Evolutionary conservation across 2,329 filamentous ascomycete species (phyloP).

Genomic region (Ramularia endophylla): DNA sequence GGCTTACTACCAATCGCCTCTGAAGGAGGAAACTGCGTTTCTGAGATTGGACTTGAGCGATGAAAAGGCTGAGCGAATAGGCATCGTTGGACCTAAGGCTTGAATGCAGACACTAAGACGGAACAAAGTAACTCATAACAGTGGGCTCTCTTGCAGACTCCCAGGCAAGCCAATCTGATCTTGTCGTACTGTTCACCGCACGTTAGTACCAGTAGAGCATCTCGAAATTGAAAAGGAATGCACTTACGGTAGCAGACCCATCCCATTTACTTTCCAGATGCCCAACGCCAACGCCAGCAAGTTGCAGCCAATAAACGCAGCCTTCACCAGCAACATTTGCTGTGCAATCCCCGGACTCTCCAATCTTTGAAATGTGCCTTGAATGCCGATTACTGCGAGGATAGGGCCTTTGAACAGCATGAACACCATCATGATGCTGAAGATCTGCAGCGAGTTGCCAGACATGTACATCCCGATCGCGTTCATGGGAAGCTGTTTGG

Average conservation of each 20-base stretch:
- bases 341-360: slow-evolving; percentile 72
- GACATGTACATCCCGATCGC: slow-evolving; percentile 99
- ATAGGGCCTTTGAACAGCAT: slow-evolving; percentile 98
- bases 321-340: slow-evolving; percentile 75
- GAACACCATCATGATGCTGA: slow-evolving; percentile 99
- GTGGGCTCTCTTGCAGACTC: slow-evolving; percentile 66
- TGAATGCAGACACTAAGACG: slow-evolving; percentile 16
- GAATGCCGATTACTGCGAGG: slow-evolving; percentile 73
- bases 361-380: slow-evolving; percentile 84
- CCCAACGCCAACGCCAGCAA: slow-evolving; percentile 75
- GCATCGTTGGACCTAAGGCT: slow-evolving; percentile 4
- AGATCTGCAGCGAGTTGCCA: slow-evolving; percentile 95
- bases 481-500: slow-evolving; percentile 96
- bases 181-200: slow-evolving; percentile 62
- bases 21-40: slow-evolving; percentile 47
- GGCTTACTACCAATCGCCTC: slow-evolving; percentile 52
- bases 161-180: slow-evolving; percentile 97
- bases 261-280: slow-evolving; percentile 93
- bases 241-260: slow-evolving; percentile 86
- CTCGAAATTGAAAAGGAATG: neutral
- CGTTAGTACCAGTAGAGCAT: slow-evolving; percentile 19
- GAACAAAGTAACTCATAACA: slow-evolving; percentile 50
- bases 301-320: slow-evolving; percentile 83
- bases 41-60: slow-evolving; percentile 27
- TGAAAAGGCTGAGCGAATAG: neutral